Evolutionary conservation across 2,329 filamentous ascomycete species (phyloP), one percentile per base, ranked within the genome.

Genomic region (Whalleya microplaca): DNA sequence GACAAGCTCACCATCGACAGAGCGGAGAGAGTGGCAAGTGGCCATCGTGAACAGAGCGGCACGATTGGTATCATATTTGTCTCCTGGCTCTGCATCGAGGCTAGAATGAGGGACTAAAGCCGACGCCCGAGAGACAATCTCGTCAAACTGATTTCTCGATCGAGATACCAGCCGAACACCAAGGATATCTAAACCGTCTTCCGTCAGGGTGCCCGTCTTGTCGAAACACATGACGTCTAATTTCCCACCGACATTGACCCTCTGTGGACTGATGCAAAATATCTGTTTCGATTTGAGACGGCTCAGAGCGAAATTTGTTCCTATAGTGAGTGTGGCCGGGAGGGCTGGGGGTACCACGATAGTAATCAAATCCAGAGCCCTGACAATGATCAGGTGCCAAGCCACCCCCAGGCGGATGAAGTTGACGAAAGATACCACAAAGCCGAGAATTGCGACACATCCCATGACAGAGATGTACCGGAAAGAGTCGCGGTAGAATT

Each of bases 381-480:
- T 86, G 20, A 98, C 87, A 60, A 99, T 84, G 59, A 99, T 97
- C 47, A 96, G 77, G 72, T 96, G 90, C 91, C 91, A 96, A 20
- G 87, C 86, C 48, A 99, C 79, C 48, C 85, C 86, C 14, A 99
- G 81, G 41, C 90, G 87, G 51, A 99, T 78, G 71, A 99, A 99
- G 73, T 99, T 99, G 74, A 96, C 78, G 65, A 99, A 89, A 0
- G 95, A 98, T 1, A 89, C 92, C 20, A 93, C 78, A 69, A 99
- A 99, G 0, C 96, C 95, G 48, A 98, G 73, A 47, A 87, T 76
- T 20, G 95, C 96, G 66, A 99, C 88, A 42, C 87, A 77, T 5
- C 84, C 94, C 95, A 99, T 99, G 58, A 99, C 95, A 3, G 91
- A 92, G 58, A 99, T 98, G 72, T 99, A 99, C 20, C 93, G 87